Conservation (phyloP, 1,139 yeast species). For the Keqinozyma sinolaborantium region DNA sequence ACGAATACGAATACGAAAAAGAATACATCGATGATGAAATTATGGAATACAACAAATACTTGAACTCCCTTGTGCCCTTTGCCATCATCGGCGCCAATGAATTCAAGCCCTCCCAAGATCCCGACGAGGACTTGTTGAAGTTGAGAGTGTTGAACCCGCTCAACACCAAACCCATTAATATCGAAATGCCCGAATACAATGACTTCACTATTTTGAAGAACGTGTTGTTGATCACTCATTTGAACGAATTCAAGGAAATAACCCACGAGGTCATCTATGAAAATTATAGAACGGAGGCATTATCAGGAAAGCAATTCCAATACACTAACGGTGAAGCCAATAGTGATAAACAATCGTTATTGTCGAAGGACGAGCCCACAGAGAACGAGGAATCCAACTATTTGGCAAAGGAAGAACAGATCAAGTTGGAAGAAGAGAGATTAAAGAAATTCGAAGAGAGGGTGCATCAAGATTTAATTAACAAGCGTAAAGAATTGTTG, state of each 20-base stretch:
- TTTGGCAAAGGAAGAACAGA: slow-evolving; percentile 73
- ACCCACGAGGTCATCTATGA: slow-evolving; percentile 70
- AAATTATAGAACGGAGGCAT: slow-evolving; percentile 66
- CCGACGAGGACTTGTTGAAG: slow-evolving; percentile 34
- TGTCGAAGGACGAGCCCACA: slow-evolving; percentile 1
- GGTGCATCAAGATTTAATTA: slow-evolving; percentile 84
- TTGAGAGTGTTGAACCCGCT: slow-evolving; percentile 36
- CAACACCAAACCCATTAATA: slow-evolving; percentile 37
- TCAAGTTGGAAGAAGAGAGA: slow-evolving; percentile 76
- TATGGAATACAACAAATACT: slow-evolving; percentile 44
- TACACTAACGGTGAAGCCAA: slow-evolving; percentile 22
- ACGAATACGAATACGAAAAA: slow-evolving; percentile 47
- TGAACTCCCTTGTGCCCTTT: slow-evolving; percentile 40
- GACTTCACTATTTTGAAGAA: slow-evolving; percentile 67
- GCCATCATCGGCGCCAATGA: slow-evolving; percentile 44
- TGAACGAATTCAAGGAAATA: slow-evolving; percentile 69
- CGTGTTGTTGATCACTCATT: slow-evolving; percentile 70
- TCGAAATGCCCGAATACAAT: slow-evolving; percentile 55
- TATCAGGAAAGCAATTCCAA: slow-evolving; percentile 47
- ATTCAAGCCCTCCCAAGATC: slow-evolving; percentile 31
- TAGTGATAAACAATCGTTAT: slow-evolving; percentile 3
- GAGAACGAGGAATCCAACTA: slow-evolving; percentile 42
- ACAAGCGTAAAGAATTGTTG: slow-evolving; percentile 78
- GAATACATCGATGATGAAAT: slow-evolving; percentile 49
- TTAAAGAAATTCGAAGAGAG: slow-evolving; percentile 76